A percentile compares a stretch with the other conserved stretches of the same genome.
Evolutionary conservation across 352 stramenopile species (phyloP).

Genomic region (Globisporangium nagaii): DNA sequence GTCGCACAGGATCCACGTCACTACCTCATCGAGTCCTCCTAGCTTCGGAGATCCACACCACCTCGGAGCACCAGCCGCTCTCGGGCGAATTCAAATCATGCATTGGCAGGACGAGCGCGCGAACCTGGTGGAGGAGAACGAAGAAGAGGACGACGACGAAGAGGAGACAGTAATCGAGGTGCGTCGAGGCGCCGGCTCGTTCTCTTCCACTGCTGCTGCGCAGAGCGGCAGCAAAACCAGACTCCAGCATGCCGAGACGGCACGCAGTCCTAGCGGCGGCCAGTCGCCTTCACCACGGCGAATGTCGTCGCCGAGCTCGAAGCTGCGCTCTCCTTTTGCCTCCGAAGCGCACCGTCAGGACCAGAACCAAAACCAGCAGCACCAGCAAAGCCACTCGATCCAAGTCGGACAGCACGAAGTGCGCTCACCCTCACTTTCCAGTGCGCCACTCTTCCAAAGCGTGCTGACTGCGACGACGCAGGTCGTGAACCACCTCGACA

Average conservation of each 20-base stretch:
- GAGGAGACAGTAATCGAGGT: constrained; percentile 32
- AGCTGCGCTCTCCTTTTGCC: not conserved
- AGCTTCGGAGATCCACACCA: not conserved
- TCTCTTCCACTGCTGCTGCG: constrained; percentile 15
- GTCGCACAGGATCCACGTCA: not conserved
- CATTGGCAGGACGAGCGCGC: not conserved
- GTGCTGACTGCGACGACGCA: constrained; percentile 21
- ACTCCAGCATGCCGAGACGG: not conserved
- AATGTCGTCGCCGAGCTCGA: not conserved
- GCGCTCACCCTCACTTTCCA: not conserved
- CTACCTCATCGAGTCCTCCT: not conserved
- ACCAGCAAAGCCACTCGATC: constrained; percentile 10
- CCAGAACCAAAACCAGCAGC: not conserved
- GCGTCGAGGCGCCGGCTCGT: constrained; percentile 14
- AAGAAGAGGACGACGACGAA: constrained; percentile 28
- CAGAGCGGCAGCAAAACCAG: no score
- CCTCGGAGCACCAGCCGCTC: not conserved
- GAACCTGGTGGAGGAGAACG: constrained; percentile 7
- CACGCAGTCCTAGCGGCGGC: not conserved
- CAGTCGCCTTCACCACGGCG: not conserved
- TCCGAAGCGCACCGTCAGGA: no score
- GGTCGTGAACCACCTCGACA: constrained; percentile 16
- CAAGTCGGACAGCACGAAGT: constrained; percentile 5
- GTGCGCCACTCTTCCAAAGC: constrained; percentile 14
- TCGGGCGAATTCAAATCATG: no score